Evolutionary conservation across 179 eudicot species (phyloP).

Genomic region (Heliamphora ciliata): DNA sequence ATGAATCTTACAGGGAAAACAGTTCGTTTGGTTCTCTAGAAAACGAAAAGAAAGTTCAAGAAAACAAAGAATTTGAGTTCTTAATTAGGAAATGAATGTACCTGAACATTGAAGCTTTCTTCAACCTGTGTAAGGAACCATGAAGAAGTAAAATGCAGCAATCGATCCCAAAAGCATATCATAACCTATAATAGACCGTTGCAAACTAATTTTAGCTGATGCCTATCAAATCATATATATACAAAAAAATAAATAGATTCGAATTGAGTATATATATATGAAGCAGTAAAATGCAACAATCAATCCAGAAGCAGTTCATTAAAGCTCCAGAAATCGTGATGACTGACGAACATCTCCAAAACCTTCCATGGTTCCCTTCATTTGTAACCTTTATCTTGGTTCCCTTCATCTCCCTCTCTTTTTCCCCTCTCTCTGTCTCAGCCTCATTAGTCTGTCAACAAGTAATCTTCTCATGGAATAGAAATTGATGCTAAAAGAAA

Average conservation of each 20-base stretch:
- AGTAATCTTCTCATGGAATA: no score
- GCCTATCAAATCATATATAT: background rate
- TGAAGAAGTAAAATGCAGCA: slow-evolving; percentile 78
- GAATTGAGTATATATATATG: background rate
- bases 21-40: background rate
- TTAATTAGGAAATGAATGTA: slow-evolving; percentile 10
- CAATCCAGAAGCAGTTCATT: background rate
- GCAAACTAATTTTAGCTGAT: background rate
- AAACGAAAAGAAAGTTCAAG: background rate
- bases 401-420: no score
- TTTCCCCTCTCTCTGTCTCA: no score
- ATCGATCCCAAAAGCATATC: slow-evolving; percentile 74
- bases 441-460: no score
- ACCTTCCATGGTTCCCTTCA: no score
- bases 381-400: no score
- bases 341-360: slow-evolving; percentile 3
- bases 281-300: no score
- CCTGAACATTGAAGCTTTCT: slow-evolving; percentile 98
- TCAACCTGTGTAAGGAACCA: slow-evolving; percentile 97
- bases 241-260: background rate
- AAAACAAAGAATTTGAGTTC: background rate
- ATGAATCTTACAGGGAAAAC: background rate
- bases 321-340: slow-evolving; percentile 14
- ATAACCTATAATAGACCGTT: slow-evolving; percentile 41
- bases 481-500: no score